phyloP scores from a whole-genome alignment of 495 filamentous ascomycete genomes.

The Daldinia childiae region DNA sequence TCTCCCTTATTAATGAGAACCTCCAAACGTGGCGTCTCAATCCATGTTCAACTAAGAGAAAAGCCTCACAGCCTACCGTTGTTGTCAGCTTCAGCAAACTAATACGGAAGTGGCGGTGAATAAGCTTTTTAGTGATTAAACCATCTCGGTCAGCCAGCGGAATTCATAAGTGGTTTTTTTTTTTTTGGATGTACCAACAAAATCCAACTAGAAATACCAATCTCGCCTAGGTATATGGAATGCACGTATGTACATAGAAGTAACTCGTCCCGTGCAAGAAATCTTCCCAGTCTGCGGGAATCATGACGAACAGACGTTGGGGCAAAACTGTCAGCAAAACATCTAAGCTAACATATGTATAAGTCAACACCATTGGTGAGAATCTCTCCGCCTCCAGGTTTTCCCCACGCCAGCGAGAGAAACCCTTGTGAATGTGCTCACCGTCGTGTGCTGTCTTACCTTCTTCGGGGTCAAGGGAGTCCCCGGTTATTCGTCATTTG shows the following conservation, averaged over 20 bases:
- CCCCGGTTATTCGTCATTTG: constrained; percentile 27
- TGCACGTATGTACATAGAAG: not conserved
- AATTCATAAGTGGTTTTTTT: not conserved
- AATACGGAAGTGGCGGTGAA: constrained; percentile 44
- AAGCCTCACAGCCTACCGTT: constrained; percentile 10
- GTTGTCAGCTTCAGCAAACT: constrained; percentile 27
- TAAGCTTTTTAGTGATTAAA: constrained; percentile 32
- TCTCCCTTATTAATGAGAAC: constrained; percentile 8
- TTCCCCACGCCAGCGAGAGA: constrained; percentile 33
- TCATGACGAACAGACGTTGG: constrained; percentile 19
- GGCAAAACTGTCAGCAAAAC: constrained; percentile 31
- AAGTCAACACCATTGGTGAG: constrained; percentile 25
- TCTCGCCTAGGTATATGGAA: constrained; percentile 12
- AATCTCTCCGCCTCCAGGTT: constrained; percentile 34
- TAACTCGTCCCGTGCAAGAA: constrained; percentile 13
- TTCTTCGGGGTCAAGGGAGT: constrained; percentile 25
- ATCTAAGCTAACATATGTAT: constrained; percentile 24
- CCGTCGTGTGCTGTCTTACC: constrained; percentile 43
- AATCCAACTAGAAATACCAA: not conserved
- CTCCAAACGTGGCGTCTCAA: constrained; percentile 25
- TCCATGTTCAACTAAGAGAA: constrained; percentile 24
- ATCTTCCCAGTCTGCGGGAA: constrained; percentile 32
- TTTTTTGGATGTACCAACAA: not conserved
- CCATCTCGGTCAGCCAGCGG: constrained; percentile 16
- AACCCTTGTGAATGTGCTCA: constrained; percentile 18